phyloP scores from a whole-genome alignment of 306 rosid genomes.

The Prunus dulcis region DNA sequence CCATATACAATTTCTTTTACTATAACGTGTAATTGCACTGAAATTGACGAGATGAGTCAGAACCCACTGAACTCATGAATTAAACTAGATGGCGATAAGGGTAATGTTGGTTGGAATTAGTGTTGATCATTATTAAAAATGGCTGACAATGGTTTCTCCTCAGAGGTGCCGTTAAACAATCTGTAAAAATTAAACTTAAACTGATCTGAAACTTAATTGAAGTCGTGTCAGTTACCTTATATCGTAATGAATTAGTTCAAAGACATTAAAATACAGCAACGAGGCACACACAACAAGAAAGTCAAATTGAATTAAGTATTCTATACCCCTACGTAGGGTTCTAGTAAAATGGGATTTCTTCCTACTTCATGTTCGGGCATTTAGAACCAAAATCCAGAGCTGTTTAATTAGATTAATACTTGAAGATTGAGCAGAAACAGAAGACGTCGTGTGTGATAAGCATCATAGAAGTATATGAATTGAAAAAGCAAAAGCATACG shows the following conservation, averaged over 20 bases:
- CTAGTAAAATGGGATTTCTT: slow-evolving; percentile 5
- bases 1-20: no score
- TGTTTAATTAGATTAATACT: slow-evolving; percentile 23
- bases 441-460: slow-evolving; percentile 25
- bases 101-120: slow-evolving; percentile 20
- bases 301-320: slow-evolving; percentile 5
- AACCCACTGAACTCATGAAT: slow-evolving; percentile 29
- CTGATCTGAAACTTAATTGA: not conserved
- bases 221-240: slow-evolving; percentile 4
- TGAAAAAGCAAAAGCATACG: not conserved
- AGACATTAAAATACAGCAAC: not conserved
- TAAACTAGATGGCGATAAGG: slow-evolving; percentile 24
- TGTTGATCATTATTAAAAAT: not conserved
- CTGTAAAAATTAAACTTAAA: not conserved
- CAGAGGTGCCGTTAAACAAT: not conserved
- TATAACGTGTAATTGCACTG: not conserved
- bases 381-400: not conserved
- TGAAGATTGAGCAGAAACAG: slow-evolving; percentile 16
- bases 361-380: not conserved
- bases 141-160: slow-evolving; percentile 27
- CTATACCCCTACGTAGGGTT: not conserved
- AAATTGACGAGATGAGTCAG: slow-evolving; percentile 14
- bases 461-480: not conserved
- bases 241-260: not conserved
- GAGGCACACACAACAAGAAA: slow-evolving; percentile 16